Percentiles rank a stretch among this genome's conserved stretches.
phyloP scores from a whole-genome alignment of 495 filamentous ascomycete species.

The Aspergillus indologenus region DNA sequence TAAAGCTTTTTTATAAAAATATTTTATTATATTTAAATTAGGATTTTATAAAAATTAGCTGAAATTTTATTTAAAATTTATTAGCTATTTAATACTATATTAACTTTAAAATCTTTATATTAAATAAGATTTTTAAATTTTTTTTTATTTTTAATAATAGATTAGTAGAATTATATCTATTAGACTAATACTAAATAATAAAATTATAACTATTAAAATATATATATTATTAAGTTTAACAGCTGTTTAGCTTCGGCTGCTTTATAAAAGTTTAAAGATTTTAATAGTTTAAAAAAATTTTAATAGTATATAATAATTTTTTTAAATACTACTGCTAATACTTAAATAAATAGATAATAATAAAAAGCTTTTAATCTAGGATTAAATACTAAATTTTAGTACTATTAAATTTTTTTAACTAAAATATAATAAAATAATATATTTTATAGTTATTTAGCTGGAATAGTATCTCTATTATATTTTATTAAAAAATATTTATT shows the following conservation, averaged over 20 bases:
- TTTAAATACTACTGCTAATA: not conserved
- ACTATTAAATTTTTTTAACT: not conserved
- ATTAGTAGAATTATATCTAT: slow-evolving; percentile 1
- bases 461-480: not conserved
- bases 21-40: slow-evolving; percentile 1
- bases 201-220: slow-evolving; percentile 3
- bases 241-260: not conserved
- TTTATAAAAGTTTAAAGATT: slow-evolving; percentile 1
- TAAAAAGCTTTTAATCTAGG: slow-evolving; percentile 2
- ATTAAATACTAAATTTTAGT: not conserved
- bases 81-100: slow-evolving; percentile 2
- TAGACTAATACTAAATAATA: not conserved
- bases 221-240: not conserved
- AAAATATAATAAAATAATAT: slow-evolving; percentile 1
- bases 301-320: not conserved
- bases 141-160: not conserved
- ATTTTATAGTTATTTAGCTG: not conserved
- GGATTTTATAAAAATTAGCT: not conserved
- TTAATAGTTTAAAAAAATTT: not conserved
- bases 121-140: not conserved
- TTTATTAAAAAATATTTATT: not conserved
- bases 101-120: not conserved
- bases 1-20: not conserved
- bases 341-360: slow-evolving; percentile 5
- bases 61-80: not conserved